phyloP scores from a whole-genome alignment of 768 basidiomycete species.

The Infundibulicybe gibba region DNA sequence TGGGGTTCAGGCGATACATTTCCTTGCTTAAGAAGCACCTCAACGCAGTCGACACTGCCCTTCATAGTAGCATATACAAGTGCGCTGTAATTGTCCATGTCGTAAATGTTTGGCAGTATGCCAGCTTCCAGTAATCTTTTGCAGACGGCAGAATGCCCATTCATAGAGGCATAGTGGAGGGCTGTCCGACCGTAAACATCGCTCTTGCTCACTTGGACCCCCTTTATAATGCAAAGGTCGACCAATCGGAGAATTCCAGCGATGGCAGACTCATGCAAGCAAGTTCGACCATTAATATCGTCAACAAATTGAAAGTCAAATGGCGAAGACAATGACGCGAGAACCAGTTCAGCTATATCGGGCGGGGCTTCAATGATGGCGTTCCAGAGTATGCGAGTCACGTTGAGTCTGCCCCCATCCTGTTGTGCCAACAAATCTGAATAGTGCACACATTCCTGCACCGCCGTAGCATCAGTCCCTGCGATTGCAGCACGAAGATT shows the following conservation, averaged over 20 bases:
- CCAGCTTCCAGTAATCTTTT: slow-evolving; percentile 67
- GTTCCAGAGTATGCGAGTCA: slow-evolving; percentile 95
- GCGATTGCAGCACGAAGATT: slow-evolving; percentile 79
- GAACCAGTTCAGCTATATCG: slow-evolving; percentile 70
- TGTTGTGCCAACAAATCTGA: slow-evolving; percentile 65
- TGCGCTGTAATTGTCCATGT: slow-evolving; percentile 94
- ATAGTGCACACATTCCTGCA: slow-evolving; percentile 67
- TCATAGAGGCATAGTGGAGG: slow-evolving; percentile 94
- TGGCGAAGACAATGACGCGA: slow-evolving; percentile 58
- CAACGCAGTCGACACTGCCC: slow-evolving; percentile 80
- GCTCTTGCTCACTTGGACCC: slow-evolving; percentile 64
- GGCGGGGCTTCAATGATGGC: slow-evolving; percentile 78
- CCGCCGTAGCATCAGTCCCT: slow-evolving; percentile 51
- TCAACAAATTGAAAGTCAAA: slow-evolving; percentile 93
- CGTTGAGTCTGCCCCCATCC: slow-evolving; percentile 57
- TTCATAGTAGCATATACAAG: slow-evolving; percentile 89
- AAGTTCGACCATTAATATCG: slow-evolving; percentile 94
- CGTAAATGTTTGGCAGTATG: slow-evolving; percentile 64
- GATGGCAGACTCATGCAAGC: slow-evolving; percentile 90
- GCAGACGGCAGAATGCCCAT: slow-evolving; percentile 79
- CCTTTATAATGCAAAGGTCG: slow-evolving; percentile 71
- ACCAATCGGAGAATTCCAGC: slow-evolving; percentile 78
- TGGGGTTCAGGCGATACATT: slow-evolving; percentile 60
- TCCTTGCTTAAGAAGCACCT: slow-evolving; percentile 74
- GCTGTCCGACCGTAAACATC: slow-evolving; percentile 94